Evolutionary conservation across 306 rosid species (phyloP).

Genomic region (Cucumis sativus): DNA sequence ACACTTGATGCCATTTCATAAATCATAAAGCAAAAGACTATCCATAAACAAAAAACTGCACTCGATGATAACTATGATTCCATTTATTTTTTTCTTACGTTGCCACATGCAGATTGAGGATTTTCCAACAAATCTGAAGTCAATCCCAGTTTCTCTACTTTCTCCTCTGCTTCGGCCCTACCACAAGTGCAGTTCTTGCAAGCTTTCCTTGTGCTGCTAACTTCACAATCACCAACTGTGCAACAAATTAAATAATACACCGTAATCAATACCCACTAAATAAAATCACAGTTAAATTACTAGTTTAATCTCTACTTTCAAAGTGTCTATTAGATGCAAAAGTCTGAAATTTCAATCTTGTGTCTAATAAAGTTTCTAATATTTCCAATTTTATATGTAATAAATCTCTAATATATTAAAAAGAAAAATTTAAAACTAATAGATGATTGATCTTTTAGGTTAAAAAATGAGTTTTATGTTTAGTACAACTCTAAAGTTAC

Average conservation of each 20-base stretch:
- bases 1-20: not conserved
- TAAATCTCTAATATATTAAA: no score
- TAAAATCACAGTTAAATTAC: not conserved
- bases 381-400: no score
- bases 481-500: no score
- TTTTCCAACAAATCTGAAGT: slow-evolving; percentile 60
- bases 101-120: slow-evolving; percentile 94
- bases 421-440: no score
- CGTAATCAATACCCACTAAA: not conserved
- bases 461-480: no score
- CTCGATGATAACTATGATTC: slow-evolving; percentile 1
- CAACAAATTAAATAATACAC: slow-evolving; percentile 2
- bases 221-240: slow-evolving; percentile 71
- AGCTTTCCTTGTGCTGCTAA: slow-evolving; percentile 81
- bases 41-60: not conserved
- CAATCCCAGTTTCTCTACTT: slow-evolving; percentile 58
- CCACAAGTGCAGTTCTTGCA: slow-evolving; percentile 92
- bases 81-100: slow-evolving; percentile 24
- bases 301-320: no score
- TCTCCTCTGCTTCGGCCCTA: slow-evolving; percentile 83
- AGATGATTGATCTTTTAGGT: no score
- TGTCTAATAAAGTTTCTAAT: no score
- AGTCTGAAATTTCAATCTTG: no score
- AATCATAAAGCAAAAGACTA: not conserved
- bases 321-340: no score